These are phyloP conservation scores for Yarrowia deformans DNA, from an alignment of 805 yeast species.

Conservation along the genomic window DNA sequence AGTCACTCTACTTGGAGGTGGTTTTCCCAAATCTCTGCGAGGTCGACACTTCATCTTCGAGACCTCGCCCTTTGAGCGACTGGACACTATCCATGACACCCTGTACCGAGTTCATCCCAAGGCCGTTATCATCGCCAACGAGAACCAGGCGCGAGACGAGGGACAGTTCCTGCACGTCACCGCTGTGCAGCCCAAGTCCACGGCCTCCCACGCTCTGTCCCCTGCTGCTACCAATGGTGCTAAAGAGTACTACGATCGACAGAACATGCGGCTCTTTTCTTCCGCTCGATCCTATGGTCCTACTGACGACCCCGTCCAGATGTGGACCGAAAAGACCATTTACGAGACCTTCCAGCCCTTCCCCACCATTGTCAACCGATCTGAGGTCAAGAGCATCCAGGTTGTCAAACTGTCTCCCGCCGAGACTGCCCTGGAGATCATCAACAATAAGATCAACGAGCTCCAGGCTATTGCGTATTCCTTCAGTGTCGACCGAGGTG, in stretches of 20 bases:
- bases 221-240: slow-evolving; percentile 58
- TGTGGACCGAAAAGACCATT: slow-evolving; percentile 89
- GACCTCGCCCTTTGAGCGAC: slow-evolving; percentile 87
- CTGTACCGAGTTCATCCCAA: slow-evolving; percentile 80
- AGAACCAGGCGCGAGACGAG: slow-evolving; percentile 65
- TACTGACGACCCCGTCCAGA: slow-evolving; percentile 69
- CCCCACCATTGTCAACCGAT: slow-evolving; percentile 88
- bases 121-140: slow-evolving; percentile 68
- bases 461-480: slow-evolving; percentile 49
- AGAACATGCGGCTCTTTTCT: slow-evolving; percentile 72
- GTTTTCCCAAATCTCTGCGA: slow-evolving; percentile 80
- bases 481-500: slow-evolving; percentile 28
- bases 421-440: slow-evolving; percentile 76
- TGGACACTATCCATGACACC: slow-evolving; percentile 80
- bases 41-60: slow-evolving; percentile 82
- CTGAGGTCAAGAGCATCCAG: slow-evolving; percentile 64
- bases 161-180: slow-evolving; percentile 78
- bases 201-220: slow-evolving; percentile 40
- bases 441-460: slow-evolving; percentile 74
- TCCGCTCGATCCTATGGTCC: slow-evolving; percentile 77
- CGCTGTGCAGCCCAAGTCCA: slow-evolving; percentile 65
- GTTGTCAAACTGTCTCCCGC: slow-evolving; percentile 76
- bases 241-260: slow-evolving; percentile 75
- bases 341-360: slow-evolving; percentile 77
- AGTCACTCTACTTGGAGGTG: slow-evolving; percentile 81